These are phyloP conservation scores for Trichosporon ovoides DNA, from an alignment of 1,284 basidiomycete species.

Conservation along the genomic window DNA sequence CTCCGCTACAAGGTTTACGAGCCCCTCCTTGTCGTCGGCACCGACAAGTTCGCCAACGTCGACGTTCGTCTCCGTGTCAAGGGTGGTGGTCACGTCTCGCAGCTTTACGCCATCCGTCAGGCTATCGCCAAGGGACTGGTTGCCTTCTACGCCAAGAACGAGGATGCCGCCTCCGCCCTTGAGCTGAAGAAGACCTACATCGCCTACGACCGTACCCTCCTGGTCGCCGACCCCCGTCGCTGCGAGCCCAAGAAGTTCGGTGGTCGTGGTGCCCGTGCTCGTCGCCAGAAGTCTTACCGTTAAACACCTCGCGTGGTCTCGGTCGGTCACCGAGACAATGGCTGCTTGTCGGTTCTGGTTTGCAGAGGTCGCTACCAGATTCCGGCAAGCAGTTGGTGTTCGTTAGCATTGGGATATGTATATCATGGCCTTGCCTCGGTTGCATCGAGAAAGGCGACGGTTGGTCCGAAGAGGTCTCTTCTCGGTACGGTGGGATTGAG, in stretches of 20 bases:
- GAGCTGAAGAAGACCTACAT: constrained; percentile 95
- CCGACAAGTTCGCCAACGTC: constrained; percentile 74
- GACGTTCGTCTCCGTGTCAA: constrained; percentile 98
- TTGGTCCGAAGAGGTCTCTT: background rate
- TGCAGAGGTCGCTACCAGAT: constrained; percentile 18
- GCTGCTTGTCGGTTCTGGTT: constrained; percentile 4
- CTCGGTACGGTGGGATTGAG: no score
- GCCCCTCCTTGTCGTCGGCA: constrained; percentile 80
- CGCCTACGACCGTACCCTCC: constrained; percentile 85
- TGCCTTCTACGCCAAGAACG: constrained; percentile 96
- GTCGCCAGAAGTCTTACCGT: constrained; percentile 96
- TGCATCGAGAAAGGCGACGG: no score
- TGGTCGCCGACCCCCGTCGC: constrained; percentile 97
- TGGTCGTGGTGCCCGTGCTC: constrained; percentile 90
- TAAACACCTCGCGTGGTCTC: constrained; percentile 52
- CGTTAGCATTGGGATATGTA: constrained; percentile 28
- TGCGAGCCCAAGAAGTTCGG: constrained; percentile 99
- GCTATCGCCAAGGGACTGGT: constrained; percentile 97
- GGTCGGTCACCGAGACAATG: constrained; percentile 3
- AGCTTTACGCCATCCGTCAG: constrained; percentile 98
- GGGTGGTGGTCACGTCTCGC: constrained; percentile 99
- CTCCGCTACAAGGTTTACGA: constrained; percentile 99
- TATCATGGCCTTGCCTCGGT: constrained; percentile 21
- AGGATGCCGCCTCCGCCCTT: constrained; percentile 94
- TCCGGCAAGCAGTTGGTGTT: constrained; percentile 16